Conservation (phyloP, 192 early-diverging fungal genomes). For the Obelidium mucronatum region DNA sequence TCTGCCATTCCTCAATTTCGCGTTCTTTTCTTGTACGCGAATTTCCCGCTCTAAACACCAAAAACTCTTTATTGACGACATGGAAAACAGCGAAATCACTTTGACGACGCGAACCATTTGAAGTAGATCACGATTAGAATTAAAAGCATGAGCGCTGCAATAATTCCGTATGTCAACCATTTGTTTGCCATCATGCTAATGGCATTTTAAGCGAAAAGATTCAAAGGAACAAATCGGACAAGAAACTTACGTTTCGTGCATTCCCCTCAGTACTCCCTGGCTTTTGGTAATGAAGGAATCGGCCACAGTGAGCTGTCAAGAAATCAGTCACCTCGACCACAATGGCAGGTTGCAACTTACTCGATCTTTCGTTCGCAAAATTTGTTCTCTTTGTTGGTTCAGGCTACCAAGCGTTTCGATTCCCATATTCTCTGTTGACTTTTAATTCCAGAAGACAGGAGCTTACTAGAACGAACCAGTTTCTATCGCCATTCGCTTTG, state of each 20-base stretch:
- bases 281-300: conserved; percentile 64
- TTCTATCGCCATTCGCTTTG: conserved; percentile 89
- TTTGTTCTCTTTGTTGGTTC: conserved; percentile 89
- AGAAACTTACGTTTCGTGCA: conserved; percentile 75
- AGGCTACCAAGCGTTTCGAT: conserved; percentile 83
- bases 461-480: no score
- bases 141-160: conserved; percentile 78
- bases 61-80: no score
- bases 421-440: conserved; percentile 74
- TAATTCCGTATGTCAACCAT: conserved; percentile 84
- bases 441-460: no score
- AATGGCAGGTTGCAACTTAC: conserved; percentile 52
- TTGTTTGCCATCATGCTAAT: conserved; percentile 91
- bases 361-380: conserved; percentile 82
- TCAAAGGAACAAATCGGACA: conserved; percentile 23
- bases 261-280: conserved; percentile 60
- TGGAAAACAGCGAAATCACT: neutral
- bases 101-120: conserved; percentile 58
- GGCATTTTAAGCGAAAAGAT: neutral
- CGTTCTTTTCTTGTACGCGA: no score
- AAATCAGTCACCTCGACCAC: neutral
- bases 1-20: no score
- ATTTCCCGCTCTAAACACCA: no score
- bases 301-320: conserved; percentile 49
- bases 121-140: conserved; percentile 86